phyloP scores from a whole-genome alignment of 2,329 filamentous ascomycete genomes.

The Aphanoascus verrucosus region DNA sequence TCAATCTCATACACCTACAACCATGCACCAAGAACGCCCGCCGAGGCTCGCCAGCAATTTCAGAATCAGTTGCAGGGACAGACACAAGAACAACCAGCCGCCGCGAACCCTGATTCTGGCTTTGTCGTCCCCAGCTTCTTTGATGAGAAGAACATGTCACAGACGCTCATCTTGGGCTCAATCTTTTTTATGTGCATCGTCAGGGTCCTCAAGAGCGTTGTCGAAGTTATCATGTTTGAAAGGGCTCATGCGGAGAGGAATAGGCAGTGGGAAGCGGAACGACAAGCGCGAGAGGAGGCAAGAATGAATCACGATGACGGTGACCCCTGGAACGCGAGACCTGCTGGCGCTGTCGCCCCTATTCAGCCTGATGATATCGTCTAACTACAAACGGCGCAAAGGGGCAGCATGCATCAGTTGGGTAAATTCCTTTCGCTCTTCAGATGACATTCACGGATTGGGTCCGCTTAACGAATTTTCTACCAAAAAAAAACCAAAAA shows the following conservation, averaged over 20 bases:
- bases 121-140: constrained; percentile 9
- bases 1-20: constrained; percentile 21
- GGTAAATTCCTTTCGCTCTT: too few relatives aligned
- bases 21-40: not conserved
- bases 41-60: not conserved
- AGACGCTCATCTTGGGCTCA: constrained; percentile 8
- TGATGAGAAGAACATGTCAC: constrained; percentile 8
- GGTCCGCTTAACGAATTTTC: too few relatives aligned
- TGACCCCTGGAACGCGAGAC: not conserved
- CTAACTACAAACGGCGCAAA: too few relatives aligned
- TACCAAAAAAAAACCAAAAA: too few relatives aligned
- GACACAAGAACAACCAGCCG: not conserved
- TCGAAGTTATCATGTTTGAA: constrained; percentile 8
- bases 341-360: too few relatives aligned
- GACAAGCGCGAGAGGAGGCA: too few relatives aligned
- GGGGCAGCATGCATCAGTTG: too few relatives aligned
- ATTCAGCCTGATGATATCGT: too few relatives aligned
- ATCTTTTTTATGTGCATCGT: constrained; percentile 10
- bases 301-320: not conserved
- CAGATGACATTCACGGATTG: too few relatives aligned
- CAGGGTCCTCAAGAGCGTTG: constrained; percentile 11
- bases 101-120: not conserved
- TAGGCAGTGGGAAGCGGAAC: not conserved
- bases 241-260: not conserved
- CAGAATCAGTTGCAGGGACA: not conserved